A percentile compares a stretch with the other conserved stretches of the same genome.
phyloP scores from a whole-genome alignment of 2,329 filamentous ascomycete genomes.

The Colletotrichum sp. region DNA sequence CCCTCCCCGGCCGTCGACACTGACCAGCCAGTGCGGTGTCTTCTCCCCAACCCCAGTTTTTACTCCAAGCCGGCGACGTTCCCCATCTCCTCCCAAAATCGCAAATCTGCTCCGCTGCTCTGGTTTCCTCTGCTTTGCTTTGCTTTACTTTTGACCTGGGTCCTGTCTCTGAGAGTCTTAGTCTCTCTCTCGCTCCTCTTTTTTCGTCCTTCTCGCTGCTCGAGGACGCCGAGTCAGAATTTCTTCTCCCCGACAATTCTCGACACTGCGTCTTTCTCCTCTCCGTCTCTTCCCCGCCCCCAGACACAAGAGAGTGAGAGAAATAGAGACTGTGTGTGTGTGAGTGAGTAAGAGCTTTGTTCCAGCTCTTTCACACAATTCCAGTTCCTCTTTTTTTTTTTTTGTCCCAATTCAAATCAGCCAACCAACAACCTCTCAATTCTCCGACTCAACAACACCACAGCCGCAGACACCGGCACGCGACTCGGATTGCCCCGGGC shows the following conservation, averaged over 20 bases:
- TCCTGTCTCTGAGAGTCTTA: background rate
- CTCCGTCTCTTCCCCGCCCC: background rate
- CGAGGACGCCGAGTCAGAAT: background rate
- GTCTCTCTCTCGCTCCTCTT: background rate
- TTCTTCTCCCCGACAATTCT: conserved; percentile 11
- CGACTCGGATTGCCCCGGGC: background rate
- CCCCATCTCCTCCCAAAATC: conserved; percentile 17
- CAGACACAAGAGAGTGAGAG: background rate
- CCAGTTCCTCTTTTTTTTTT: background rate
- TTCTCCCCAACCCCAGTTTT: conserved; percentile 18
- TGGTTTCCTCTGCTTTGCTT: background rate
- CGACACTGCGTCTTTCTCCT: background rate
- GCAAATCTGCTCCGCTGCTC: conserved; percentile 14
- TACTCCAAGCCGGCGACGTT: conserved; percentile 19
- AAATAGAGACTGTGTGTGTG: background rate
- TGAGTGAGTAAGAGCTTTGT: background rate
- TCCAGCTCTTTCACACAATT: background rate
- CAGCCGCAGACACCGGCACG: background rate
- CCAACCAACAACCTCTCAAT: background rate
- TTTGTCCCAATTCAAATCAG: background rate
- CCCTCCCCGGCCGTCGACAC: conserved; percentile 5
- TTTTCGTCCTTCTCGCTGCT: background rate
- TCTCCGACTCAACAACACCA: background rate
- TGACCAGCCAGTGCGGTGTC: background rate
- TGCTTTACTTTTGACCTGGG: background rate